Percentiles rank a stretch among this genome's conserved stretches.
Evolutionary conservation across 176 grass and related monocot species (phyloP).

Genomic region (Oryza punctata): DNA sequence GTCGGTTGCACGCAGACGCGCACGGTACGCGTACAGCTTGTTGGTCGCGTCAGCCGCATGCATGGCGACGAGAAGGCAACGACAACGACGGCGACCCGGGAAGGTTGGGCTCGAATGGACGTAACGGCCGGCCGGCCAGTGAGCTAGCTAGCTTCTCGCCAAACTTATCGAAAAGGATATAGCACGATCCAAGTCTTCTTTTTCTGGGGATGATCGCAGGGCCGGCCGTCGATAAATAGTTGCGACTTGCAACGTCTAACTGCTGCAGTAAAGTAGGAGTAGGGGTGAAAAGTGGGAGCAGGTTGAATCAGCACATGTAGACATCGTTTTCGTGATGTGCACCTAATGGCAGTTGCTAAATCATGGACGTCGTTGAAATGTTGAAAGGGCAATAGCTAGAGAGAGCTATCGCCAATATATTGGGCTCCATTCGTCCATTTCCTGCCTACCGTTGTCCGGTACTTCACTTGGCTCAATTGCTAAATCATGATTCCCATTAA

Average conservation of each 20-base stretch:
- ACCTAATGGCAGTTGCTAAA: background rate
- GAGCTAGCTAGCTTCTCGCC: background rate
- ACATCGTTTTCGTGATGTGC: background rate
- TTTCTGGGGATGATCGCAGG: background rate
- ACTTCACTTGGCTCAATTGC: background rate
- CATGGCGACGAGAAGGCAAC: background rate
- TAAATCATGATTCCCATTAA: background rate
- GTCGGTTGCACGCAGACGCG: slow-evolving; percentile 24
- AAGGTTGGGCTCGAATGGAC: background rate
- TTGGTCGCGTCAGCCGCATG: background rate
- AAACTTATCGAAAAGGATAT: background rate
- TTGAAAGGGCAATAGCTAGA: too few species aligned
- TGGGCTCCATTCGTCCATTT: background rate
- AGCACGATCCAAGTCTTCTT: background rate
- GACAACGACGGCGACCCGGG: background rate
- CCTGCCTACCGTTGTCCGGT: background rate
- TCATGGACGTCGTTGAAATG: background rate
- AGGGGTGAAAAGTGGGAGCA: background rate
- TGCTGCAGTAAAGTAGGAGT: background rate
- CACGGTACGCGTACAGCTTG: background rate
- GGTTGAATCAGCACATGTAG: background rate
- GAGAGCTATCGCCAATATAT: background rate
- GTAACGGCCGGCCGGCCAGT: background rate
- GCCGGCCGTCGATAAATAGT: background rate
- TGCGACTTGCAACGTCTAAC: background rate